These are phyloP conservation scores for Noccaea caerulescens DNA, from an alignment of 345 rosid genomes.

Conservation along the genomic window DNA sequence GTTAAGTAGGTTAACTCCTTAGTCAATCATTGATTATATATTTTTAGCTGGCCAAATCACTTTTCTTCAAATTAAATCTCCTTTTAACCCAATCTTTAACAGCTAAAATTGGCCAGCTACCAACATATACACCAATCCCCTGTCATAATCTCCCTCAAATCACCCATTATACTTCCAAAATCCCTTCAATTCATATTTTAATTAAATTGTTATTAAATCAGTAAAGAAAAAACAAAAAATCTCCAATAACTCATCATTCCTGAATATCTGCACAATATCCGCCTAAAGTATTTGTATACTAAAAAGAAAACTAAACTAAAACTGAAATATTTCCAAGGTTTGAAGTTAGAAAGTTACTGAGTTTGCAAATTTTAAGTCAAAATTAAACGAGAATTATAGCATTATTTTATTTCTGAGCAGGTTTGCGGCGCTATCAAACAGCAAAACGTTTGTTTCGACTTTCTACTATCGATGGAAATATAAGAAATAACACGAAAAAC, in stretches of 20 bases:
- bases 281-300: conserved; percentile 23
- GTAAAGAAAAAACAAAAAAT: not conserved
- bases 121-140: conserved; percentile 28
- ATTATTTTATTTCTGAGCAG: not conserved
- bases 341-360: conserved; percentile 11
- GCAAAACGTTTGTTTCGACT: too few species aligned
- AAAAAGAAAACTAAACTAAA: not conserved
- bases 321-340: conserved; percentile 12
- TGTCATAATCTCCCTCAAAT: conserved; percentile 39
- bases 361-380: not conserved
- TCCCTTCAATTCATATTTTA: not conserved
- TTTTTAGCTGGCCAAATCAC: conserved; percentile 40
- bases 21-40: conserved; percentile 31
- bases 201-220: not conserved
- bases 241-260: conserved; percentile 27
- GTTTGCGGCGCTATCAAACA: not conserved
- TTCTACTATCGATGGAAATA: too few species aligned
- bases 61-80: not conserved
- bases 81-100: conserved; percentile 42
- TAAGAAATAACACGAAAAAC: too few species aligned
- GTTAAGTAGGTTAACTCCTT: not conserved
- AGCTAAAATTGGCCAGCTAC: conserved; percentile 36
- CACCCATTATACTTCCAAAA: conserved; percentile 20
- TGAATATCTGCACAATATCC: conserved; percentile 34
- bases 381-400: not conserved